phyloP scores from a whole-genome alignment of 352 stramenopile species.

The Pythium plurisporium region DNA sequence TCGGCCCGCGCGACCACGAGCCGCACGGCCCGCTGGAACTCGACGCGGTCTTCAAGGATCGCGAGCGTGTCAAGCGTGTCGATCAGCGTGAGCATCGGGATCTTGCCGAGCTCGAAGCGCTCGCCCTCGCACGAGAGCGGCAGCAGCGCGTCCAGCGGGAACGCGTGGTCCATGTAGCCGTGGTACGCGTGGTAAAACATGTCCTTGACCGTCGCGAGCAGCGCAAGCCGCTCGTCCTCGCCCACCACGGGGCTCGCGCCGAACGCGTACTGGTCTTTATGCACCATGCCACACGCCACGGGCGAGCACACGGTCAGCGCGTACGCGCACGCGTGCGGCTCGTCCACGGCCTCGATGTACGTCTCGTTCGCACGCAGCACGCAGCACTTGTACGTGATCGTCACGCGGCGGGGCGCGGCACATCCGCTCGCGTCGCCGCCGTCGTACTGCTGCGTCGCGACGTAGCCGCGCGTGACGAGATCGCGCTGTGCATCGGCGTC shows the following conservation, averaged over 20 bases:
- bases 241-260: constrained; percentile 40
- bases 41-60: constrained; percentile 67
- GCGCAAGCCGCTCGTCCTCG: constrained; percentile 47
- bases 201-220: constrained; percentile 64
- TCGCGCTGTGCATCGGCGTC: constrained; percentile 37
- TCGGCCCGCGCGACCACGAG: constrained; percentile 51
- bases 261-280: constrained; percentile 65
- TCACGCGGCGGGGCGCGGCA: constrained; percentile 3
- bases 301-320: constrained; percentile 67
- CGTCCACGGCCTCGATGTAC: constrained; percentile 68
- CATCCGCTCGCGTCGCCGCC: constrained; percentile 27
- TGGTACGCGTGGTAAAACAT: constrained; percentile 91
- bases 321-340: constrained; percentile 52
- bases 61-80: constrained; percentile 90
- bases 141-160: constrained; percentile 74
- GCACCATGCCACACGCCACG: constrained; percentile 64
- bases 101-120: constrained; percentile 72
- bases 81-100: constrained; percentile 87
- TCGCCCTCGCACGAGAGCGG: constrained; percentile 75
- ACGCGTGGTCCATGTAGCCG: constrained; percentile 80
- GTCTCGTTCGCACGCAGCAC: constrained; percentile 73
- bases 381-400: constrained; percentile 74
- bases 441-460: constrained; percentile 46
- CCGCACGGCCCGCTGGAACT: constrained; percentile 69
- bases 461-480: constrained; percentile 53